Conservation (phyloP, 2,329 filamentous ascomycete species). For the Aspergillus sp. region DNA sequence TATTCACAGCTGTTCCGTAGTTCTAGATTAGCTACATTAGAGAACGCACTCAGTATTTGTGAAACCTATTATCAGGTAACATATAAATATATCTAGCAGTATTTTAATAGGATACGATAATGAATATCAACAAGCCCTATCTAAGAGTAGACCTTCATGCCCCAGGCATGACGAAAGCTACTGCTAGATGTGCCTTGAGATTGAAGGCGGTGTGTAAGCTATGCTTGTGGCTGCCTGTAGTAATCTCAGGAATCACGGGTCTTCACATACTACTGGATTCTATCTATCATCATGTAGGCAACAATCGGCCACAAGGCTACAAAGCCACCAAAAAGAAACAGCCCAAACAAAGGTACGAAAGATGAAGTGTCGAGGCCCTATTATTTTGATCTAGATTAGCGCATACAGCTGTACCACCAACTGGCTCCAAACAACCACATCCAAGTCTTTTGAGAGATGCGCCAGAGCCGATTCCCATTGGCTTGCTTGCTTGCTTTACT, state of each 20-base stretch:
- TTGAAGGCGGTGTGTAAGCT: not conserved
- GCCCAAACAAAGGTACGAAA: slow-evolving; percentile 12
- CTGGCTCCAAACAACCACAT: slow-evolving; percentile 25
- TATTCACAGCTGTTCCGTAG: too few relatives aligned
- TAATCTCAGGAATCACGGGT: too few relatives aligned
- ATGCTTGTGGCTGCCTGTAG: not conserved
- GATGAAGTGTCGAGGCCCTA: not conserved
- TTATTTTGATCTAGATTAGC: not conserved
- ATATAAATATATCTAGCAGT: too few relatives aligned
- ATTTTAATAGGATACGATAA: too few relatives aligned
- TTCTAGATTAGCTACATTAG: too few relatives aligned
- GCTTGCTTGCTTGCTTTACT: not conserved
- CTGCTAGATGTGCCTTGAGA: too few relatives aligned
- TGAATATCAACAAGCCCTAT: too few relatives aligned
- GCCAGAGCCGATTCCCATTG: not conserved
- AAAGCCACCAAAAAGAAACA: not conserved
- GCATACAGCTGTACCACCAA: slow-evolving; percentile 17
- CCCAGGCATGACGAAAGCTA: too few relatives aligned
- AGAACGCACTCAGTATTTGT: too few relatives aligned
- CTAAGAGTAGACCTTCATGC: too few relatives aligned
- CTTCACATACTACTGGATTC: too few relatives aligned
- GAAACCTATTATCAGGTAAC: too few relatives aligned
- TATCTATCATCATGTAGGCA: not conserved
- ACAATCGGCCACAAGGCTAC: not conserved
- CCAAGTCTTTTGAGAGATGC: slow-evolving; percentile 14